Percentiles rank a stretch among this genome's conserved stretches.
Conservation (phyloP, 352 stramenopile genomes). For the Phytopythium vexans region DNA sequence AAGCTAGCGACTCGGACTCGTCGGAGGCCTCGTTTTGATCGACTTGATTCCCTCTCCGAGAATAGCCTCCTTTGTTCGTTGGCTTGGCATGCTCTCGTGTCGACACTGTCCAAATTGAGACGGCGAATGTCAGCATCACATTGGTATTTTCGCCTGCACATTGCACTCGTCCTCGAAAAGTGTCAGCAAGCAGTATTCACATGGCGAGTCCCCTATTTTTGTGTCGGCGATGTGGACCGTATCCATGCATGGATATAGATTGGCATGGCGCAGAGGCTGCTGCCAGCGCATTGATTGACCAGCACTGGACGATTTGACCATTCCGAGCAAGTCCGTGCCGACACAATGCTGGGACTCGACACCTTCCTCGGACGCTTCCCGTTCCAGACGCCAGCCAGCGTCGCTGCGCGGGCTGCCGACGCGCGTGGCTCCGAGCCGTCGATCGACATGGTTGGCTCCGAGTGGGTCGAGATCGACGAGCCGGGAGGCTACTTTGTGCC, state of each 20-base stretch:
- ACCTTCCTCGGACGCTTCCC: background rate
- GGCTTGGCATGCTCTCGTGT: no score
- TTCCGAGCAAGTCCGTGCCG: background rate
- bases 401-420: background rate
- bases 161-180: no score
- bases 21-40: conserved; percentile 38
- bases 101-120: no score
- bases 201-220: no score
- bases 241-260: no score
- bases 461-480: conserved; percentile 65
- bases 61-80: no score
- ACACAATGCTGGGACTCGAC: conserved; percentile 2
- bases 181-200: no score
- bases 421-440: background rate
- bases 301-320: background rate
- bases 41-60: no score
- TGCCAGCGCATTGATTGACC: background rate
- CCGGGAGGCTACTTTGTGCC: conserved; percentile 44
- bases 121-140: no score
- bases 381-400: background rate
- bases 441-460: conserved; percentile 5
- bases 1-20: conserved; percentile 26
- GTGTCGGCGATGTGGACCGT: no score
- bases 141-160: no score
- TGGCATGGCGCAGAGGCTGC: no score